A percentile compares a stretch with the other conserved stretches of the same genome.
These are phyloP conservation scores for Linnemannia hyalina DNA, from an alignment of 192 early-diverging fungal species.

Conservation along the genomic window DNA sequence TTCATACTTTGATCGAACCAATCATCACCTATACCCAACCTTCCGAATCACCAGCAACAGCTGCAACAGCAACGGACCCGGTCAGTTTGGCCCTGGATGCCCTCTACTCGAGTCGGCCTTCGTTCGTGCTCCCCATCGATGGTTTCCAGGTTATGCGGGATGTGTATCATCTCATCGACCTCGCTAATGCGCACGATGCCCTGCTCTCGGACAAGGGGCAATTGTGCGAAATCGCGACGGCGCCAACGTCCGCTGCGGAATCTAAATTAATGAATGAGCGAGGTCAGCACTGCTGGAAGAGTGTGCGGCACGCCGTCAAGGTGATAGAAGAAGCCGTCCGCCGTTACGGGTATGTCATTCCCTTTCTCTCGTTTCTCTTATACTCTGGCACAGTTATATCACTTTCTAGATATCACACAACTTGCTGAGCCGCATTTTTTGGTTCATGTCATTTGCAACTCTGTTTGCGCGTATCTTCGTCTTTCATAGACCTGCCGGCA, in stretches of 20 bases:
- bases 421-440: neutral
- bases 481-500: constrained; percentile 64
- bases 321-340: constrained; percentile 68
- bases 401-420: neutral
- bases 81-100: constrained; percentile 21
- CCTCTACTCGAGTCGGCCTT: constrained; percentile 34
- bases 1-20: constrained; percentile 43
- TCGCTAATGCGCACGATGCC: constrained; percentile 25
- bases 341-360: constrained; percentile 66
- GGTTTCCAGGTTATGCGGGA: constrained; percentile 53
- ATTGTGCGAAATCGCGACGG: constrained; percentile 9
- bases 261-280: constrained; percentile 33
- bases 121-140: constrained; percentile 44
- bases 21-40: constrained; percentile 20
- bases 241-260: neutral
- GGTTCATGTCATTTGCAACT: neutral
- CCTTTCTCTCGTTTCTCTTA: neutral
- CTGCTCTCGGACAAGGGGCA: constrained; percentile 2
- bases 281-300: constrained; percentile 45
- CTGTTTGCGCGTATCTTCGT: constrained; percentile 22
- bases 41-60: neutral
- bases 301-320: constrained; percentile 60
- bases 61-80: neutral
- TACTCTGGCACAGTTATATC: neutral
- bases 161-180: constrained; percentile 47